Evolutionary conservation across 75 land plant genomes (phyloP), one percentile per base, ranked within the genome.

Genomic region (Azolla pinnata): DNA sequence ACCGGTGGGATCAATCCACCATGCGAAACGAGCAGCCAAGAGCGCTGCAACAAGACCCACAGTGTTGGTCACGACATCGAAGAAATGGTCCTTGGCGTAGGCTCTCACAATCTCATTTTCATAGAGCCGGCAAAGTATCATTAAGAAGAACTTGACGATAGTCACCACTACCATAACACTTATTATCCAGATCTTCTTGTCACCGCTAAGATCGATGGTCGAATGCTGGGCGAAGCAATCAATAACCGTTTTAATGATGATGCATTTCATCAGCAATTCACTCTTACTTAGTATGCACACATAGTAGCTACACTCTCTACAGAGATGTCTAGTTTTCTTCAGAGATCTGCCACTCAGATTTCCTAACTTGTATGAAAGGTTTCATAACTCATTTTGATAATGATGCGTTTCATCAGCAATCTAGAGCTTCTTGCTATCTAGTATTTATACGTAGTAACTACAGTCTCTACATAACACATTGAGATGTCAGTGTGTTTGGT

Each of bases 1-100:
- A 59, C 87, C 91, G 60, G 73, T 68, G 46, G 91, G 97, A 61
- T 90, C 97, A 26, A 90, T 77, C 91, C 97, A 86, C 55, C 70
- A 80, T 19, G 38, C 45, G 19, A 82, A 61, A n/a, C 73, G 67
- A 33, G 79, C 72, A 21, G 86, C 97, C 29, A 90, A 75, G 8
- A 86, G 67, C 26, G 76, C 97, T 35, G 93, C 97, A 28, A 74
- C 59, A 7, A 91, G 78, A 26, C 97, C 97, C 57, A 84, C 80
- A 10, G 67, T 12, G 31, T 87, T 91, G 25, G 85, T 91, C 29
- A 91, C 38, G 14, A 91, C 83, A 79, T 91, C 97, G 69, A 83
- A 86, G 33, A 69, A 75, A 62, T 90, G 97, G 61, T 90, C 97
- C 66, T 81, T 82, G 47, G 97, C 95, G 68, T 85, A 92, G 31